Evolutionary conservation across 352 stramenopile genomes (phyloP).

Genomic region (Phytophthora tentaculata): DNA sequence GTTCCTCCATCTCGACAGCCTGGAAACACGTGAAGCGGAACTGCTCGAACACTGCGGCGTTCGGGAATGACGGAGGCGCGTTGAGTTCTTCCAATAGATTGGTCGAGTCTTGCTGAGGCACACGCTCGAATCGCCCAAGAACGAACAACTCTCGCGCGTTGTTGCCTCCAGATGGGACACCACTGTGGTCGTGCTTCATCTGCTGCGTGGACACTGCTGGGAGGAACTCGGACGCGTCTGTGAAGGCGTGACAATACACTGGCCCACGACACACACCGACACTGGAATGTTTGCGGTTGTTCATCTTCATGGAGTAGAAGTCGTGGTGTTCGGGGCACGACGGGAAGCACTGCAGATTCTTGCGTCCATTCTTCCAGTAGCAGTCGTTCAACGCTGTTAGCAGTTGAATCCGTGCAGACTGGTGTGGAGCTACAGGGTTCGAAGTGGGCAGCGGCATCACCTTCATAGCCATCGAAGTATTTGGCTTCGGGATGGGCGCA

Average conservation of each 20-base stretch:
- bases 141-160: constrained; percentile 71
- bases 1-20: constrained; percentile 82
- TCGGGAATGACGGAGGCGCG: constrained; percentile 50
- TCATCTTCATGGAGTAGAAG: constrained; percentile 92
- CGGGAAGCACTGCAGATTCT: constrained; percentile 91
- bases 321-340: constrained; percentile 87
- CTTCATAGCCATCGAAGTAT: constrained; percentile 11
- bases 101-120: constrained; percentile 66
- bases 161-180: constrained; percentile 45
- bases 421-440: constrained; percentile 7
- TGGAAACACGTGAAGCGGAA: constrained; percentile 87
- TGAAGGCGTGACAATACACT: constrained; percentile 80
- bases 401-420: constrained; percentile 47
- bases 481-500: constrained; percentile 5
- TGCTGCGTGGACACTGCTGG: constrained; percentile 44
- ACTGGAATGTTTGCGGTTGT: constrained; percentile 87
- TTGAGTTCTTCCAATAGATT: constrained; percentile 54
- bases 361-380: constrained; percentile 92
- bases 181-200: constrained; percentile 63
- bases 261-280: constrained; percentile 83
- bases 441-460: constrained; percentile 8
- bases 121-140: constrained; percentile 80
- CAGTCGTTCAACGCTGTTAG: constrained; percentile 69
- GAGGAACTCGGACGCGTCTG: constrained; percentile 33
- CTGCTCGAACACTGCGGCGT: constrained; percentile 60